Conservation (phyloP, 169 alveolate species). For the Eimeria acervulina region DNA sequence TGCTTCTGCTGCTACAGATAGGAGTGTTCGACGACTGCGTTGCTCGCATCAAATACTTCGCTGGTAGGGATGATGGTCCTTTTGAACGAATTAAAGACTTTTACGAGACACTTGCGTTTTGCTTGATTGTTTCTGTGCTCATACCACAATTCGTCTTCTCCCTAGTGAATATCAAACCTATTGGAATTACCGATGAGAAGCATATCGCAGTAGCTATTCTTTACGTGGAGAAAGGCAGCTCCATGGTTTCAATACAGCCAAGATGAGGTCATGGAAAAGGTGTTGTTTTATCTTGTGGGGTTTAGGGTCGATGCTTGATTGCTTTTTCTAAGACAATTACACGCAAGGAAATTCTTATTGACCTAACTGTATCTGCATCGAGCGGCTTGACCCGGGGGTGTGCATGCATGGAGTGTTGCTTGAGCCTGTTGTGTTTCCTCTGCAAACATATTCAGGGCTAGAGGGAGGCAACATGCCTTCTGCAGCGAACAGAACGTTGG, state of each 20-base stretch:
- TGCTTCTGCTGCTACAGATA: conserved; percentile 37
- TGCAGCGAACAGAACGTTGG: conserved; percentile 51
- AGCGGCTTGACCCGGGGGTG: neutral
- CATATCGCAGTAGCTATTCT: neutral
- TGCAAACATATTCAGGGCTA: neutral
- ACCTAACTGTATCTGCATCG: neutral
- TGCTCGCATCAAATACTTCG: conserved; percentile 45
- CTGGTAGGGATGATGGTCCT: conserved; percentile 17
- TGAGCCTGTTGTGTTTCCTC: neutral
- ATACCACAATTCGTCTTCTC: neutral
- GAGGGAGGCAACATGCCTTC: conserved; percentile 72
- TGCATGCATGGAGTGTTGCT: neutral
- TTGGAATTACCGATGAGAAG: neutral
- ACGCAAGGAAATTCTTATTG: too few species aligned
- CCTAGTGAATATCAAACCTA: neutral
- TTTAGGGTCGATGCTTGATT: too few species aligned
- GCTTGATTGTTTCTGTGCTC: neutral
- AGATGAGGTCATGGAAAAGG: too few species aligned
- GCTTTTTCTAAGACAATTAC: too few species aligned
- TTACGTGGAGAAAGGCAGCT: neutral
- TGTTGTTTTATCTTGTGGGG: too few species aligned
- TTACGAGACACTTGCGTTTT: neutral
- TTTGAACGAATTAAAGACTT: neutral
- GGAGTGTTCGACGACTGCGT: conserved; percentile 48
- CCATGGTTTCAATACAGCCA: neutral